phyloP scores from a whole-genome alignment of 1,284 basidiomycete genomes.

The Laetiporus sulphureus region DNA sequence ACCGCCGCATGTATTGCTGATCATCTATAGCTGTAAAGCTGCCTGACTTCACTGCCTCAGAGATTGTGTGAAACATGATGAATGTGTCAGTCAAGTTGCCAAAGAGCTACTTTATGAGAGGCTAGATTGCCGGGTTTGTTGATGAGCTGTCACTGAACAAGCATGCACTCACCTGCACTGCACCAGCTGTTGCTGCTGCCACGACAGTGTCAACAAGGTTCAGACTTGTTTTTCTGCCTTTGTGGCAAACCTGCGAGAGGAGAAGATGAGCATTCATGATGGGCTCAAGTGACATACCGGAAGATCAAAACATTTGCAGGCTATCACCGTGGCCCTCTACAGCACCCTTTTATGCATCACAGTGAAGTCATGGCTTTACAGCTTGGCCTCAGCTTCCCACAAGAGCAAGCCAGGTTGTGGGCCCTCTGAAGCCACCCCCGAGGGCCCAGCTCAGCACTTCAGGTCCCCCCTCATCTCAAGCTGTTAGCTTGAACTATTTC shows the following conservation, averaged over 20 bases:
- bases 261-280: slow-evolving; percentile 41
- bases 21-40: slow-evolving; percentile 21
- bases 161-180: slow-evolving; percentile 58
- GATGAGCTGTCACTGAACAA: too few relatives aligned
- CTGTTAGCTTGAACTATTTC: too few relatives aligned
- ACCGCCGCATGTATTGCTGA: too few relatives aligned
- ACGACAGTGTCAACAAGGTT: slow-evolving; percentile 63
- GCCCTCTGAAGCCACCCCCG: too few relatives aligned
- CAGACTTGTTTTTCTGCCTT: slow-evolving; percentile 52
- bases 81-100: slow-evolving; percentile 76
- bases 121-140: slow-evolving; percentile 28
- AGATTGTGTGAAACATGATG: slow-evolving; percentile 47
- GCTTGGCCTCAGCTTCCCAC: too few relatives aligned
- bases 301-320: slow-evolving; percentile 4
- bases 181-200: slow-evolving; percentile 65
- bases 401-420: too few relatives aligned
- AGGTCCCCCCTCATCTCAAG: too few relatives aligned
- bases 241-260: slow-evolving; percentile 50
- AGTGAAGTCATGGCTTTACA: too few relatives aligned
- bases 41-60: slow-evolving; percentile 15
- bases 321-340: too few relatives aligned
- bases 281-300: slow-evolving; percentile 30
- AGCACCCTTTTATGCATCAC: too few relatives aligned
- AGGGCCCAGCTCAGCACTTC: too few relatives aligned
- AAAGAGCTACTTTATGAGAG: slow-evolving; percentile 79